Base-by-base conservation (phyloP, 163 green algal species). In the Chlamydomonas reinhardtii region DNA sequence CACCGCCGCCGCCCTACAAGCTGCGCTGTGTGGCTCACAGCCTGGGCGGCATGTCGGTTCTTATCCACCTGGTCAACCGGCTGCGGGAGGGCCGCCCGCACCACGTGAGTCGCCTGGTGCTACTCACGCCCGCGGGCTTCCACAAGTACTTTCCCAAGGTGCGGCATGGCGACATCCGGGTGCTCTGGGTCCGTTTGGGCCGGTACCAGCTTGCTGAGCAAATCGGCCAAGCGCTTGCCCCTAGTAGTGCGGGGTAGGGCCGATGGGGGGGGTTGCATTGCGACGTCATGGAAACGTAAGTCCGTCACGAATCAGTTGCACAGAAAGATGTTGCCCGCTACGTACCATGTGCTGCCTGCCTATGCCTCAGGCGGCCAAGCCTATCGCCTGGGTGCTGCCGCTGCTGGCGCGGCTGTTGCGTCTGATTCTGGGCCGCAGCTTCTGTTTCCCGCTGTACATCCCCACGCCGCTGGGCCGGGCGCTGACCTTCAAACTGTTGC, bases 121-220 rank as follows among this genome's bases (percentile, higher is more conserved):
- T 99, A 74, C 92, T 99, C 25, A 96, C 93, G 1, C 96, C 96
- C 32, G 96, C 96, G 12, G 96, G 95, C 56, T 98, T 97, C 89
- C 95, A 97, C 81, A 37, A 77, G 31, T 43, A 88, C 65, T 64
- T 69, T 24, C 86, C 86, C 22, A 85, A 25, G 84, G 84, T 89
- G 69, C 66, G 76, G 48, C 19, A 35, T 2, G 76, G 27, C 31
- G 39, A 48, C 39, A 48, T n/a, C n/a, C n/a, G n/a, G n/a, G n/a
- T n/a, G n/a, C n/a, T n/a, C n/a, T n/a, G n/a, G n/a, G n/a, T n/a
- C n/a, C n/a, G n/a, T n/a, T n/a, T n/a, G n/a, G n/a, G n/a, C n/a
- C n/a, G n/a, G n/a, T n/a, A n/a, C n/a, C n/a, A n/a, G n/a, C n/a
- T n/a, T n/a, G n/a, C n/a, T n/a, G n/a, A n/a, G n/a, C n/a, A n/a